Evolutionary conservation across 495 filamentous ascomycete species (phyloP), one percentile per base, ranked within the genome.

Genomic region (Massariosphaeria phaeospora): DNA sequence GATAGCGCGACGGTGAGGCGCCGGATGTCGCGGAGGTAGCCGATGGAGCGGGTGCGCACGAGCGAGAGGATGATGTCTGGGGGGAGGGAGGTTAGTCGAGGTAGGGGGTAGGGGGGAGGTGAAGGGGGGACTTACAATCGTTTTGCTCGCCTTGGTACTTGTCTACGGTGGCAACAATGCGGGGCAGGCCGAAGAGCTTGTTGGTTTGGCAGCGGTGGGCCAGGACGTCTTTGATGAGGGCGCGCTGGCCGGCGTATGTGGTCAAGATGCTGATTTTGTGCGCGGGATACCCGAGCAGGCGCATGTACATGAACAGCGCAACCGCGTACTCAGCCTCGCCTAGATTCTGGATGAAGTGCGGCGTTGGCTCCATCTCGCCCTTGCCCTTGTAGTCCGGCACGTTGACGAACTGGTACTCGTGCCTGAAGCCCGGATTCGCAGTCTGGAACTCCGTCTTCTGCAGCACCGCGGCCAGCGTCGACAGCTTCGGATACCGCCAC

Each of bases 81-180:
- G 18, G 59, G 46, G 27, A 15, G 13, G 15, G 10, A 10, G 17
- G 9, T 51, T 47, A 33, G 53, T 42, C 13, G 13, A 24, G 13
- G 5, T 6, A 42, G 7, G 25, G 20, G 13, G 20, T 21, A 4
- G 23, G 39, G n/a, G 39, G 9, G 15, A 11, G 12, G 21, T 50
- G 20, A 63, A 17, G 36, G 24, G 36, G 36, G 12, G 13, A 79
- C 87, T 80, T 73, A 94, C 89, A 97, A 64, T 96, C 93, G 71
- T 97, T 99, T 73, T 99, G 93, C 76, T 97, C 94, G 59, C 93
- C 93, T 74, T 99, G 93, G 62, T 96, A 99, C 69, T 94, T 95
- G 70, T 99, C 93, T 48, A 99, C 94, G 15, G 94, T 97, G 1
- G 86, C 88, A 23, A 99, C 89, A 40, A 86, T 83, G 67, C 84